A percentile compares a stretch with the other conserved stretches of the same genome.
Conservation (phyloP, 768 basidiomycete genomes). For the Leccinum obscurum region DNA sequence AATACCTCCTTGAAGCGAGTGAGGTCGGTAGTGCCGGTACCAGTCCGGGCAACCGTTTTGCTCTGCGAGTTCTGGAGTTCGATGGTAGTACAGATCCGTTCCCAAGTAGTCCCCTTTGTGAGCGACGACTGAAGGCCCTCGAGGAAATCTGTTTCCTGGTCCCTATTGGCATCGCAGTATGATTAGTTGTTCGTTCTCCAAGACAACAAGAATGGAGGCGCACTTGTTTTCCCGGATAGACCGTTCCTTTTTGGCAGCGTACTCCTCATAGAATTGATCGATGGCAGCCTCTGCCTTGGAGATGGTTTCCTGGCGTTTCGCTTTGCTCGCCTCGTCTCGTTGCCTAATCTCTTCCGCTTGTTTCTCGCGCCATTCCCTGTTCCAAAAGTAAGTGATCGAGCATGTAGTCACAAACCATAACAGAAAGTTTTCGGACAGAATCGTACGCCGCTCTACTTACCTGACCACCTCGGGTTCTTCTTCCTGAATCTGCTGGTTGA, state of each 20-base stretch:
- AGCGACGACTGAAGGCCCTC: conserved; percentile 71
- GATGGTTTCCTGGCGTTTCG: conserved; percentile 79
- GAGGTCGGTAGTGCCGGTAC: conserved; percentile 86
- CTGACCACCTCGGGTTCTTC: conserved; percentile 87
- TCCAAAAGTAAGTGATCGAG: neutral
- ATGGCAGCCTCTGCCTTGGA: conserved; percentile 82
- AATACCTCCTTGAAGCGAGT: conserved; percentile 91
- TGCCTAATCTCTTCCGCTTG: conserved; percentile 81
- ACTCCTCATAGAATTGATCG: conserved; percentile 88
- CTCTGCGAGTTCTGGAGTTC: conserved; percentile 96
- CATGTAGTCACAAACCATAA: neutral
- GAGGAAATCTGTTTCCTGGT: conserved; percentile 82
- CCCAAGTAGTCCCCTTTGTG: conserved; percentile 92
- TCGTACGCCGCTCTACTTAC: conserved; percentile 38
- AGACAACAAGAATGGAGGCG: neutral
- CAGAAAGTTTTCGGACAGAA: neutral
- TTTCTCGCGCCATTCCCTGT: conserved; percentile 83
- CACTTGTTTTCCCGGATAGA: conserved; percentile 96
- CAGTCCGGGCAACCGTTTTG: conserved; percentile 89
- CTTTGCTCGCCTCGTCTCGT: conserved; percentile 79
- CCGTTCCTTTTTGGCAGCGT: conserved; percentile 85
- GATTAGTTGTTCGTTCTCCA: conserved; percentile 2
- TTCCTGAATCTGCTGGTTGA: conserved; percentile 65
- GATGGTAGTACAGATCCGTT: conserved; percentile 82
- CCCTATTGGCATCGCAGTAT: conserved; percentile 47